Evolutionary conservation across 768 basidiomycete species (phyloP).

Genomic region (Trametes gibbosa): DNA sequence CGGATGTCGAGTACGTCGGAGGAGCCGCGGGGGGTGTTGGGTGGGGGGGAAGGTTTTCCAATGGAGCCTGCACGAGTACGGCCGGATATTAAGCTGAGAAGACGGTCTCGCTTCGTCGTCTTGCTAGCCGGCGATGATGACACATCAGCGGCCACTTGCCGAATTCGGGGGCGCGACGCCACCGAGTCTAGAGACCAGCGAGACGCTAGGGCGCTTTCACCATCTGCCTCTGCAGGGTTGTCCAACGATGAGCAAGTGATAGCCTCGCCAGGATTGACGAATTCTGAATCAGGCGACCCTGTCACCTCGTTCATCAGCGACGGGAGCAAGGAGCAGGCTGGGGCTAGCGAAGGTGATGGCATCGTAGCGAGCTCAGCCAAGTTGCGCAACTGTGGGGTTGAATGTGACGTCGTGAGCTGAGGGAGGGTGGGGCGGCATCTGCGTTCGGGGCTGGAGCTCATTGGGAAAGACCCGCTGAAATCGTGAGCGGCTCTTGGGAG

Average conservation of each 20-base stretch:
- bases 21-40: conserved; percentile 18
- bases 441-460: conserved; percentile 16
- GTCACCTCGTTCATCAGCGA: conserved; percentile 15
- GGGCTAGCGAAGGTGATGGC: conserved; percentile 21
- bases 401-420: conserved; percentile 24
- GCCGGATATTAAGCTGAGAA: conserved; percentile 29
- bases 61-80: conserved; percentile 28
- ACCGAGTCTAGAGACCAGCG: conserved; percentile 31
- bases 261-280: conserved; percentile 11
- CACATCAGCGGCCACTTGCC: conserved; percentile 15
- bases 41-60: conserved; percentile 22
- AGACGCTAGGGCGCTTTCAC: conserved; percentile 20
- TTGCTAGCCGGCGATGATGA: conserved; percentile 18
- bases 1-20: conserved; percentile 21
- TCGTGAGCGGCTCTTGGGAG: conserved; percentile 3
- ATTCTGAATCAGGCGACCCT: conserved; percentile 3
- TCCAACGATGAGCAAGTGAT: conserved; percentile 12
- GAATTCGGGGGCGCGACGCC: conserved; percentile 21
- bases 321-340: conserved; percentile 1
- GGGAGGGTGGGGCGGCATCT: conserved; percentile 24
- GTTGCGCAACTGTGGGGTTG: conserved; percentile 26
- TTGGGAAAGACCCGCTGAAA: conserved; percentile 1
- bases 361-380: conserved; percentile 23
- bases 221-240: conserved; percentile 4
- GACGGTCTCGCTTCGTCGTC: conserved; percentile 26